Evolutionary conservation across 208 protist species (phyloP).

Genomic region (Spongospora subterranea): DNA sequence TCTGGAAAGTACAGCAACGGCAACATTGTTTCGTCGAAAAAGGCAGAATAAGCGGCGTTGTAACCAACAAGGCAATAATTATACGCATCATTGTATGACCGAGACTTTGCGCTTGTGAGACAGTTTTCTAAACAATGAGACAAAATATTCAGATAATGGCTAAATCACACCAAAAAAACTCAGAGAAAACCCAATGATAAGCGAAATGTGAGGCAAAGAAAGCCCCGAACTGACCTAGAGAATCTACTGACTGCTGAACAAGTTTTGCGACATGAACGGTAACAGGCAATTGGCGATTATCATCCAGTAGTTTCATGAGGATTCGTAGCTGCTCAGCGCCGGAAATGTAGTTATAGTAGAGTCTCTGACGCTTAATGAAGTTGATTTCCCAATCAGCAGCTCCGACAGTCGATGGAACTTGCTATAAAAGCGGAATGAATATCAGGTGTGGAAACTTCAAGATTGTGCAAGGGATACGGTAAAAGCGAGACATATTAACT

Average conservation of each 20-base stretch:
- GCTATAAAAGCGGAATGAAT: background rate
- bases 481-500: too few species aligned
- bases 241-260: background rate
- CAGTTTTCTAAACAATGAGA: background rate
- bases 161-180: too few species aligned
- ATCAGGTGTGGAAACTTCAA: background rate
- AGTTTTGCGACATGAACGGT: background rate
- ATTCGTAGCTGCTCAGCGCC: background rate
- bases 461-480: too few species aligned
- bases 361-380: background rate
- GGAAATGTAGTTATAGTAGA: background rate
- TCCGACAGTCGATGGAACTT: background rate
- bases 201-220: background rate
- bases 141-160: background rate
- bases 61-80: conserved; percentile 17
- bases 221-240: background rate
- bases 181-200: too few species aligned
- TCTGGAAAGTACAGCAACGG: conserved; percentile 54
- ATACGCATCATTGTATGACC: background rate
- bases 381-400: conserved; percentile 32
- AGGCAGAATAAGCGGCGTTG: conserved; percentile 1
- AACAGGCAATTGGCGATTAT: conserved; percentile 11
- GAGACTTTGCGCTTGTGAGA: background rate
- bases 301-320: background rate
- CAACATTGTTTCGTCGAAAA: conserved; percentile 47